phyloP scores from a whole-genome alignment of 441 rosid species.

The Biscutella auriculata region DNA sequence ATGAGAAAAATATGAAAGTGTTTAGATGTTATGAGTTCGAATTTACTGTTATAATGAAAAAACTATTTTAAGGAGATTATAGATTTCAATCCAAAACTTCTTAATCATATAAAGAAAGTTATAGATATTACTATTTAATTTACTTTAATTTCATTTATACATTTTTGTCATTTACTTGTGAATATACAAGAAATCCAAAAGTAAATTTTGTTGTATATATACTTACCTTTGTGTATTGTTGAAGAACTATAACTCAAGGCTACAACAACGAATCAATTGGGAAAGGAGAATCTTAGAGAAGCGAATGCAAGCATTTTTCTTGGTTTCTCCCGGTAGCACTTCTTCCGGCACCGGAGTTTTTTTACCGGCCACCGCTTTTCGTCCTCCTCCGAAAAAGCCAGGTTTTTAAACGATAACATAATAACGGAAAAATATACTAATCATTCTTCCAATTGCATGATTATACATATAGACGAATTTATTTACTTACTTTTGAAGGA shows the following conservation, averaged over 20 bases:
- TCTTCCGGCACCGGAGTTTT: conserved; percentile 89
- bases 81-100: no score
- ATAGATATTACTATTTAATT: no score
- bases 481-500: no score
- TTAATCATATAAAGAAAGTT: no score
- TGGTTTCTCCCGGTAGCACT: conserved; percentile 41
- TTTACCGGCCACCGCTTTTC: conserved; percentile 42
- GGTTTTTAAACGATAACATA: conserved; percentile 21
- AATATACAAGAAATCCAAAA: background rate
- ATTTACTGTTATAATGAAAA: no score
- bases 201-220: conserved; percentile 5
- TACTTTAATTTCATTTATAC: no score
- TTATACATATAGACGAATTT: no score
- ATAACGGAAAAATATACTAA: background rate
- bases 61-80: no score
- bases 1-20: no score
- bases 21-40: no score
- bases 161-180: background rate
- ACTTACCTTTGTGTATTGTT: background rate
- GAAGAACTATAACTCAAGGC: conserved; percentile 24
- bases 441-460: background rate
- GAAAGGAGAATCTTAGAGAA: conserved; percentile 31
- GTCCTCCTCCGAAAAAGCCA: conserved; percentile 36
- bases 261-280: conserved; percentile 25
- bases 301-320: conserved; percentile 76